A percentile compares a stretch with the other conserved stretches of the same genome.
These are phyloP conservation scores for Aspergillus tamarii DNA, from an alignment of 2,329 filamentous ascomycete species.

Conservation along the genomic window DNA sequence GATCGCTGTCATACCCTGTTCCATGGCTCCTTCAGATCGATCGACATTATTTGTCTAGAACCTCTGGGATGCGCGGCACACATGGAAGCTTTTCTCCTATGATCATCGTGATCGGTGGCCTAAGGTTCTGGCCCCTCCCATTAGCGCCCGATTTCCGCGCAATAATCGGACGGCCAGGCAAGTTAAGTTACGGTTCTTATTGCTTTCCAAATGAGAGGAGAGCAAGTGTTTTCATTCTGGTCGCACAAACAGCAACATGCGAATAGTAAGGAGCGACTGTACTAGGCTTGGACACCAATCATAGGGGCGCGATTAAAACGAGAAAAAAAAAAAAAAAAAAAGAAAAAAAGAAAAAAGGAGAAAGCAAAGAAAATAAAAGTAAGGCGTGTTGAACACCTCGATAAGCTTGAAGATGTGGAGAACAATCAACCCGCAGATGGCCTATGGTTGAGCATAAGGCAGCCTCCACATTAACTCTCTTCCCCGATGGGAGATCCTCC, in stretches of 20 bases:
- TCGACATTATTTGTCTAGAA: no score
- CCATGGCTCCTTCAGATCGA: neutral
- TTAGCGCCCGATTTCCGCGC: no score
- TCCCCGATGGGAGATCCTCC: neutral
- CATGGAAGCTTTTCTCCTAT: neutral
- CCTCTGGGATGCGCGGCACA: no score
- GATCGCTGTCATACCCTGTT: neutral
- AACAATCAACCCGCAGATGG: neutral
- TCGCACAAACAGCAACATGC: neutral
- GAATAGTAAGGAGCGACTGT: neutral
- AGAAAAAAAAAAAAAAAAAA: neutral
- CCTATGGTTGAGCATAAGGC: slow-evolving; percentile 17
- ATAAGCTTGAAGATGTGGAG: neutral
- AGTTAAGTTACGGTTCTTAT: no score
- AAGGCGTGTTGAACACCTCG: slow-evolving; percentile 21
- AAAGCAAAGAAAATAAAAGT: neutral
- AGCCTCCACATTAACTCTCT: neutral
- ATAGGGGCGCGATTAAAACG: neutral
- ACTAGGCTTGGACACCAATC: neutral
- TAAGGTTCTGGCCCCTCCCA: neutral
- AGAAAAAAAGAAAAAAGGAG: neutral
- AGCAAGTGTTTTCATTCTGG: neutral
- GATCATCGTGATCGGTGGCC: neutral
- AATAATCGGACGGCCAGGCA: no score
- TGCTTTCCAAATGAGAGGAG: no score